Evolutionary conservation across 2,329 filamentous ascomycete species (phyloP), one percentile per base, ranked within the genome.

Genomic region (Cadophora malorum): DNA sequence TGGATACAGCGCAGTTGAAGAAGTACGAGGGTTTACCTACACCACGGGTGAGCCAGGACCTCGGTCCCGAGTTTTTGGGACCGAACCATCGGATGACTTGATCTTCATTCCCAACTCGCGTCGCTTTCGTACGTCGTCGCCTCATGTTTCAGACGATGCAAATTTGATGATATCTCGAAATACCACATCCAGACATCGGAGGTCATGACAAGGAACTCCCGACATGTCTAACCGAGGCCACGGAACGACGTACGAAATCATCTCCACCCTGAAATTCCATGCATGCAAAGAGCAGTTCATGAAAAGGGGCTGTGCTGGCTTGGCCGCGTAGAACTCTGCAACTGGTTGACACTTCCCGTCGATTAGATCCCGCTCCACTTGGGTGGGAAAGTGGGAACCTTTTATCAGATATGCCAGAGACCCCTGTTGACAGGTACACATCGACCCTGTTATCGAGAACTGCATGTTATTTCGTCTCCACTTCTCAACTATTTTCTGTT

Each of bases 291-390:
- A 53, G 8, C 49, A 53, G 50, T 53, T 53, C 23, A 53, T 31
- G 23, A 53, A 31, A 53, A 53, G 50, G 50, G 50, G 50, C 50
- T 53, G 50, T 53, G 50, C 23, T 28, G 50, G 10, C 50, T 53
- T 53, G 50, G 50, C 50, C 23, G 50, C 50, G 50, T 53, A 31
- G 7, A 28, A 25, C 12, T 16, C 50, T 16, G 23, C 23, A 23
- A 53, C 50, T 53, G 23, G 23, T 28, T 28, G 50, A 28, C 23
- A 23, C 50, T 25, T 53, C 50, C 23, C 50, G 50, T 53, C 23
- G 50, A 53, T 53, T 28, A 53, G 50, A 53, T 53, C 50, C 50
- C 50, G 50, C 50, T 53, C 50, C 35, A 38, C 35, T 14, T 38
- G 35, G 23, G 14, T 19, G 14, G 50, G 23, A 10, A 28, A 28